Evolutionary conservation across 2,329 filamentous ascomycete genomes (phyloP).

Genomic region (Lasiodiplodia hormozganensis): DNA sequence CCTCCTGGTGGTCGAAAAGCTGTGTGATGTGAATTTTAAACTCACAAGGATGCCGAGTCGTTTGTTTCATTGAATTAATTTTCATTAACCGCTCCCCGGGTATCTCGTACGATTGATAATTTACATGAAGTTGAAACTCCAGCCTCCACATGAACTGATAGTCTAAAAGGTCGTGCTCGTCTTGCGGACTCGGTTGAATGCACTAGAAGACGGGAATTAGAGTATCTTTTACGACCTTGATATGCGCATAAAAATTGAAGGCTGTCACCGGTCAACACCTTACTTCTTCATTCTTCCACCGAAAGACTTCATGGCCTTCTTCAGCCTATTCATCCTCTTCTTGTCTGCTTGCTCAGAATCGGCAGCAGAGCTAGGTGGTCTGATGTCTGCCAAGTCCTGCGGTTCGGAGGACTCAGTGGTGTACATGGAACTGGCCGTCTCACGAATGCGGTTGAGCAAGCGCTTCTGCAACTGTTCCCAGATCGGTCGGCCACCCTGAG

Average conservation of each 20-base stretch:
- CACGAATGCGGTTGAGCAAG: slow-evolving; percentile 7
- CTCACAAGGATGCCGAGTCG: not conserved
- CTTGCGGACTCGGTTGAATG: not conserved
- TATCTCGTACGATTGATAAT: slow-evolving; percentile 19
- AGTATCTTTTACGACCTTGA: not conserved
- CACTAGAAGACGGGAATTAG: not conserved
- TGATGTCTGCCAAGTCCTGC: slow-evolving; percentile 5
- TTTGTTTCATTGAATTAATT: not conserved
- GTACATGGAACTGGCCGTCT: slow-evolving; percentile 8
- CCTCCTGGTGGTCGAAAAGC: not conserved
- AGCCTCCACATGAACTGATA: not conserved
- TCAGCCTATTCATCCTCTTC: slow-evolving; percentile 26
- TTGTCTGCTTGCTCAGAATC: slow-evolving; percentile 25
- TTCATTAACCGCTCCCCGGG: slow-evolving; percentile 19
- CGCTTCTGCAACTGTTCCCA: slow-evolving; percentile 49
- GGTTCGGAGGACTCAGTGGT: slow-evolving; percentile 24
- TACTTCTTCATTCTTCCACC: slow-evolving; percentile 26
- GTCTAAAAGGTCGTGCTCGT: not conserved
- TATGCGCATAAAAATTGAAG: not conserved
- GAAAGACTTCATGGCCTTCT: slow-evolving; percentile 29
- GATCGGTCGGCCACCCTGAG: slow-evolving; percentile 36
- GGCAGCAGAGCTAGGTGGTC: slow-evolving; percentile 25
- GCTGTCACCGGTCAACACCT: not conserved
- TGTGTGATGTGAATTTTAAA: not conserved
- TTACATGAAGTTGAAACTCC: slow-evolving; percentile 20